Evolutionary conservation across 2,329 filamentous ascomycete genomes (phyloP).

Genomic region (Penicillium janthinellum): DNA sequence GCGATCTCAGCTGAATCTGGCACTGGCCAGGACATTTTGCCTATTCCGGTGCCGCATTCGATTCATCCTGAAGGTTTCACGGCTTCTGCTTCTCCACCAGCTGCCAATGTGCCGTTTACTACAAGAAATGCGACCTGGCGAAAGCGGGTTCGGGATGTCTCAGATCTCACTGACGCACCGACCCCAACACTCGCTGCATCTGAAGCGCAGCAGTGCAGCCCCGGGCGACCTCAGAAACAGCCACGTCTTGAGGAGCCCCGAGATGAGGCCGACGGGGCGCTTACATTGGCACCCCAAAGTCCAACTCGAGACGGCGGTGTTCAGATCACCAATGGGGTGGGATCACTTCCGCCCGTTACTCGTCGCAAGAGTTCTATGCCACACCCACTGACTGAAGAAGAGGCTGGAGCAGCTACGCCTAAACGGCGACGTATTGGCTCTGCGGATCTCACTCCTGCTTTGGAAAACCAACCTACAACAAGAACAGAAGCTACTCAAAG

Average conservation of each 20-base stretch:
- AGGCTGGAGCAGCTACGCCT: slow-evolving; percentile 10
- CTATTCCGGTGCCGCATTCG: background rate
- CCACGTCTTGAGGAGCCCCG: background rate
- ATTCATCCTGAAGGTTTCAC: background rate
- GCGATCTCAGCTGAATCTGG: background rate
- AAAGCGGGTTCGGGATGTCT: slow-evolving; percentile 3
- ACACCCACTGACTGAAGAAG: slow-evolving; percentile 8
- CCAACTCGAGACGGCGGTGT: background rate
- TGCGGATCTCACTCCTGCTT: background rate
- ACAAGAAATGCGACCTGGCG: background rate
- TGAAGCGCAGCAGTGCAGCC: background rate
- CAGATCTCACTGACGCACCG: background rate
- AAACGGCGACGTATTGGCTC: slow-evolving; percentile 20
- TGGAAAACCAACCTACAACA: background rate
- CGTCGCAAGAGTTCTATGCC: slow-evolving; percentile 9
- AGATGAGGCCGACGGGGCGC: background rate
- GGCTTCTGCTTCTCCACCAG: background rate
- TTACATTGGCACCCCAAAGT: background rate
- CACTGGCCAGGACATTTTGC: background rate
- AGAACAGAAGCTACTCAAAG: background rate
- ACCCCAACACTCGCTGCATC: background rate
- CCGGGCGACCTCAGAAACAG: background rate
- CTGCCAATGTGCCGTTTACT: background rate
- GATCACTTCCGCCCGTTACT: background rate
- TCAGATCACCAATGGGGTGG: background rate